Evolutionary conservation across 2,329 filamentous ascomycete genomes (phyloP).

Genomic region (Celoporthe dispersa): DNA sequence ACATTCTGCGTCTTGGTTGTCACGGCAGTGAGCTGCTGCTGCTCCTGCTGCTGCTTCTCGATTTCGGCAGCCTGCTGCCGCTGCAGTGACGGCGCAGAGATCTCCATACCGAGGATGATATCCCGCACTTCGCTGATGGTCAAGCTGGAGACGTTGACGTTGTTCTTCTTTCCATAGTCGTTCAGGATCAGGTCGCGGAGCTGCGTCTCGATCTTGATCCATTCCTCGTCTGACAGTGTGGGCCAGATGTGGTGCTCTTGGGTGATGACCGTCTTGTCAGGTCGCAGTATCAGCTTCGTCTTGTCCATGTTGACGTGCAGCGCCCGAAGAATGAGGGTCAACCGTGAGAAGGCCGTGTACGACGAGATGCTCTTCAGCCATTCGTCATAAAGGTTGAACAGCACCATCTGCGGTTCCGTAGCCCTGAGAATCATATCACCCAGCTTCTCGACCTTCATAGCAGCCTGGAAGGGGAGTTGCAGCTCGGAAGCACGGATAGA

Average conservation of each 20-base stretch:
- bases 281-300: constrained; percentile 91
- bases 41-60: constrained; percentile 97
- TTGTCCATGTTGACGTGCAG: constrained; percentile 98
- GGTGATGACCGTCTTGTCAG: constrained; percentile 97
- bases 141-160: constrained; percentile 96
- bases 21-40: constrained; percentile 93
- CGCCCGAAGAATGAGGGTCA: constrained; percentile 90
- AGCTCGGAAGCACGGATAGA: constrained; percentile 97
- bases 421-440: constrained; percentile 98
- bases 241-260: constrained; percentile 99
- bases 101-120: constrained; percentile 99
- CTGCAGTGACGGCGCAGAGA: constrained; percentile 96
- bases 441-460: constrained; percentile 99
- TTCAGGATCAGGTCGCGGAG: constrained; percentile 94
- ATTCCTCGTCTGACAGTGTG: constrained; percentile 89
- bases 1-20: constrained; percentile 98
- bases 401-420: constrained; percentile 99
- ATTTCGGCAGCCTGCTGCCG: constrained; percentile 98
- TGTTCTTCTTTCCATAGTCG: constrained; percentile 99
- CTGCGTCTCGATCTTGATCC: constrained; percentile 99
- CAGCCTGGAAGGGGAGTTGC: constrained; percentile 97
- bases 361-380: constrained; percentile 99
- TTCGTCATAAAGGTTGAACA: constrained; percentile 98
- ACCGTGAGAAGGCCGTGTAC: constrained; percentile 95
- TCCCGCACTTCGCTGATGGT: constrained; percentile 97